Evolutionary conservation across 2,329 filamentous ascomycete species (phyloP).

Genomic region (Fusarium verticillioides): DNA sequence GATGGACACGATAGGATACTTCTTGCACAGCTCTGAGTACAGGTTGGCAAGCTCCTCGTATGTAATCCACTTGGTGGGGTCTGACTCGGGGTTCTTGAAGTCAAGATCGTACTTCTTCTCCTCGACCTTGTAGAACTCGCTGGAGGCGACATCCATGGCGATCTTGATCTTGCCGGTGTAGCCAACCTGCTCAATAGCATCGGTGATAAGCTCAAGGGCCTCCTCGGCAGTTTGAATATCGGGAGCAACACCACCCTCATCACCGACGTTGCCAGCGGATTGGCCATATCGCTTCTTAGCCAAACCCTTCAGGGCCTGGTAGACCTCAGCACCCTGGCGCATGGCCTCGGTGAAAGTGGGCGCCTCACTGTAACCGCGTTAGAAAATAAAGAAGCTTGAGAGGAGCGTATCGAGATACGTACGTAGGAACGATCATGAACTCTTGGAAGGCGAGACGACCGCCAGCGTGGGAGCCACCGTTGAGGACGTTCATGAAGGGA

Average conservation of each 20-base stretch:
- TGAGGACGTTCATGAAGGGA: slow-evolving; percentile 94
- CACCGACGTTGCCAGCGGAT: slow-evolving; percentile 98
- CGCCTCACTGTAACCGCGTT: slow-evolving; percentile 67
- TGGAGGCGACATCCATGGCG: slow-evolving; percentile 98
- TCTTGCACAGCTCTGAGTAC: slow-evolving; percentile 87
- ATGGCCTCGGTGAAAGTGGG: slow-evolving; percentile 95
- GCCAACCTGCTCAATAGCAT: slow-evolving; percentile 92
- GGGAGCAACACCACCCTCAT: slow-evolving; percentile 99
- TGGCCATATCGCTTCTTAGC: slow-evolving; percentile 99
- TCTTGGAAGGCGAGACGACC: slow-evolving; percentile 95
- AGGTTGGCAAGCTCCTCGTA: slow-evolving; percentile 96
- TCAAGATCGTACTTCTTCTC: slow-evolving; percentile 99
- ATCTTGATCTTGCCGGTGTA: slow-evolving; percentile 98
- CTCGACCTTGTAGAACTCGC: slow-evolving; percentile 98
- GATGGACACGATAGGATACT: slow-evolving; percentile 98
- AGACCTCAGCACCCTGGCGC: slow-evolving; percentile 96
- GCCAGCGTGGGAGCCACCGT: slow-evolving; percentile 95
- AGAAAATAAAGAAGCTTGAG: slow-evolving; percentile 1
- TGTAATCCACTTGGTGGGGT: slow-evolving; percentile 96
- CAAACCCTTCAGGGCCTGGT: slow-evolving; percentile 95
- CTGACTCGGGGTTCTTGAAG: slow-evolving; percentile 99
- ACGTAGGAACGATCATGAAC: slow-evolving; percentile 93
- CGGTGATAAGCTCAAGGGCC: slow-evolving; percentile 94
- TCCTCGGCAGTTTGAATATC: slow-evolving; percentile 98
- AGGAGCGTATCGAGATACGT: slow-evolving; percentile 50